A percentile compares a stretch with the other conserved stretches of the same genome.
Conservation (phyloP, 805 yeast species). For the Danielia reshetovae region DNA sequence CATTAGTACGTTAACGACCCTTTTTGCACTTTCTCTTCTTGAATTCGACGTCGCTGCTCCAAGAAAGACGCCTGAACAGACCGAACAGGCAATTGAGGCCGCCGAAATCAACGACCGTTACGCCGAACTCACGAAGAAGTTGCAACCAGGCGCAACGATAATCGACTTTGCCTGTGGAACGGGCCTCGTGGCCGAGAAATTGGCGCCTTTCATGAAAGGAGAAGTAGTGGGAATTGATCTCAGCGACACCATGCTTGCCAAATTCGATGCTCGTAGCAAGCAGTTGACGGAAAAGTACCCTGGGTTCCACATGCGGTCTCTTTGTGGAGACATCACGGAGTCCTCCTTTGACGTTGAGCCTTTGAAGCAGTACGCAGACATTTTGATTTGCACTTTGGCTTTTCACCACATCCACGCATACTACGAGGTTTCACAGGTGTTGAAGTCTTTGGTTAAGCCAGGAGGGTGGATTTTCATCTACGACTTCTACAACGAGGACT, state of each 20-base stretch:
- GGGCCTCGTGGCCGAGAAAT: constrained; percentile 30
- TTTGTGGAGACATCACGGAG: constrained; percentile 25
- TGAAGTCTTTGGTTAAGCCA: constrained; percentile 29
- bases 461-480: constrained; percentile 33
- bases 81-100: constrained; percentile 9
- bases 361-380: constrained; percentile 18
- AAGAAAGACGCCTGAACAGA: constrained; percentile 13
- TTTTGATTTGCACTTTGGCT: constrained; percentile 32
- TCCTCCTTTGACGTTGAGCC: constrained; percentile 8
- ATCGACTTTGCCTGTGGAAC: constrained; percentile 46
- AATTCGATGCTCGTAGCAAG: constrained; percentile 9
- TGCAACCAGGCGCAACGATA: constrained; percentile 21
- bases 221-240: constrained; percentile 36
- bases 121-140: constrained; percentile 10
- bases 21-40: constrained; percentile 20
- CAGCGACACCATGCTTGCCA: constrained; percentile 20
- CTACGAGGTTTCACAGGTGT: constrained; percentile 23
- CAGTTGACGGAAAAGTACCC: constrained; percentile 1
- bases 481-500: constrained; percentile 36
- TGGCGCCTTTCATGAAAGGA: constrained; percentile 26
- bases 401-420: constrained; percentile 38
- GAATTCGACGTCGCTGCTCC: constrained; percentile 15
- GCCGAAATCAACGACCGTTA: constrained; percentile 10
- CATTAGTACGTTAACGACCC: constrained; percentile 12
- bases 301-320: constrained; percentile 14